Base-by-base conservation (phyloP, 352 stramenopile genomes). In the Phytophthora fragariae region DNA sequence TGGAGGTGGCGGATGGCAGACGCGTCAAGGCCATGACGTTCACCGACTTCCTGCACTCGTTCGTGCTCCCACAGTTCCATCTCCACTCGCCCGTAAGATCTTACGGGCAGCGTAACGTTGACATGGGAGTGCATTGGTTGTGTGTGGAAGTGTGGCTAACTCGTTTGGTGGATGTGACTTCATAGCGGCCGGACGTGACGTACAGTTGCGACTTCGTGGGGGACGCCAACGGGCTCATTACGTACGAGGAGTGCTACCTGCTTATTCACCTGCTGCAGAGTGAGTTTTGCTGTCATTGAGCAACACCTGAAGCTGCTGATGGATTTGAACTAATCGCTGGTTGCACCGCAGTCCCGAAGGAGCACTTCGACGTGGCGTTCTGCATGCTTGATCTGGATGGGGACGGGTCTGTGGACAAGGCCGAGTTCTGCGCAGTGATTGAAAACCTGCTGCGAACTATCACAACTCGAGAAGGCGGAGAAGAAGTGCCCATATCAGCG, bases 341-440 rank as follows among this genome's bases (percentile, higher is more conserved):
- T 21, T 29, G 3, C 35, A 14, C 29, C 55, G 14, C 58, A 94
- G 87, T 95, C 62, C 88, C 88, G 0, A 84, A 86, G 49, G 82
- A 93, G 59, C 85, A 93, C 62, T 95, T 95, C 58, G 81, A 89
- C 31, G 86, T 95, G 44, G 86, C 85, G 54, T 95, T 95, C 63
- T 89, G 76, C 65, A 93, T 95, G 86, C 90, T 95, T 46, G 86
- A 95, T 65, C 62, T 93, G 35, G 86, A 95, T 55, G 82, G 84
- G 29, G 84, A 95, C 63, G 88, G 86, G 50, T 75, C 84, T 11
- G 88, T 95, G 39, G 77, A 92, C 72, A 93, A 93, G 65, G 70
- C 68, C 12, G 85, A 95, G 76, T 93, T 93, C 59, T 88, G 83
- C 47, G 67, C 89, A 56, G 85, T 93, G 52, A 83, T 95, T 47